Evolutionary conservation across 2,329 filamentous ascomycete genomes (phyloP).

Genomic region (Bipolaris oryzae): DNA sequence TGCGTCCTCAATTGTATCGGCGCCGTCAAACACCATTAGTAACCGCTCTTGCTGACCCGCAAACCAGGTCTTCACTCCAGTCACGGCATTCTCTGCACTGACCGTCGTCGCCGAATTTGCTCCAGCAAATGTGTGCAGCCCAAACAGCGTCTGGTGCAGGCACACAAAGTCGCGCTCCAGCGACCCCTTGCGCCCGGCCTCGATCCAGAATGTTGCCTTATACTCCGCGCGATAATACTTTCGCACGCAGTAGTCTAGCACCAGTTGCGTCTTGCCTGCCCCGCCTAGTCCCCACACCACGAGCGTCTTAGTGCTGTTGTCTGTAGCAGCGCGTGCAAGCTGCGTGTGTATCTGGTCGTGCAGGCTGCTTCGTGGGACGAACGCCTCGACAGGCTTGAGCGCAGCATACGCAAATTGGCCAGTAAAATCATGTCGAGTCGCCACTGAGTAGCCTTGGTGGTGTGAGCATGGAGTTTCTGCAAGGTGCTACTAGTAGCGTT

Average conservation of each 20-base stretch:
- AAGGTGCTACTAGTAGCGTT: not conserved
- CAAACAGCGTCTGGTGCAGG: conserved; percentile 23
- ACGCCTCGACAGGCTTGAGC: conserved; percentile 13
- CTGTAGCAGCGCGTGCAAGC: conserved; percentile 8
- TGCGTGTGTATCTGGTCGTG: conserved; percentile 17
- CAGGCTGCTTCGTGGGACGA: conserved; percentile 13
- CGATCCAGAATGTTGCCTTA: conserved; percentile 29
- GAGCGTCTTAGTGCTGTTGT: conserved; percentile 9
- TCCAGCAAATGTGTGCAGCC: not conserved
- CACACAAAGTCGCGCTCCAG: conserved; percentile 28
- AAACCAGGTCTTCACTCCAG: conserved; percentile 26
- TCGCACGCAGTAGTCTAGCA: not conserved
- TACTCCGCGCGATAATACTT: conserved; percentile 13
- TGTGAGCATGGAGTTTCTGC: not conserved
- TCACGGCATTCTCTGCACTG: conserved; percentile 10
- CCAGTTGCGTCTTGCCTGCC: not conserved
- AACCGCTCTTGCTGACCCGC: conserved; percentile 11
- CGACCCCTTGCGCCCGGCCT: conserved; percentile 27
- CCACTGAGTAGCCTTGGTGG: not conserved
- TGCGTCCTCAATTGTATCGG: conserved; percentile 23
- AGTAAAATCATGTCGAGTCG: conserved; percentile 8
- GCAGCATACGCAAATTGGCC: conserved; percentile 18
- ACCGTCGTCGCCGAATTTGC: conserved; percentile 12
- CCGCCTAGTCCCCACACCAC: conserved; percentile 3
- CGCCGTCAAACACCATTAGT: conserved; percentile 29